Conservation (phyloP, 805 yeast species). For the Saturnispora saitoi region DNA sequence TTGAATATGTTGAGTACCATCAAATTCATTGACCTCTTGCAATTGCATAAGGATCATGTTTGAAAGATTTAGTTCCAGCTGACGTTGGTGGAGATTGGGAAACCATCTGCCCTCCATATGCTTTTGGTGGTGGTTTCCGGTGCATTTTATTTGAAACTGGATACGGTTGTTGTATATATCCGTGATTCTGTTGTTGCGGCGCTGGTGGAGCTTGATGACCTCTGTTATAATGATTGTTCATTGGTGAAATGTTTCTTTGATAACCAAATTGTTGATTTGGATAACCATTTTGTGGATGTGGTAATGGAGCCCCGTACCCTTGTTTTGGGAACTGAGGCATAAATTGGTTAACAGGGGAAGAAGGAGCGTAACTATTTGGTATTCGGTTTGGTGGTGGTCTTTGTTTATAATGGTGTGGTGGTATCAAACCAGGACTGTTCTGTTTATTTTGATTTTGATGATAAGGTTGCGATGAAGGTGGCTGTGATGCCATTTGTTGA, state of each 20-base stretch:
- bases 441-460: slow-evolving; percentile 9
- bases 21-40: slow-evolving; percentile 7
- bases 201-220: slow-evolving; percentile 13
- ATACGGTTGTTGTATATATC: slow-evolving; percentile 13
- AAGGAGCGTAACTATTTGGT: slow-evolving; percentile 10
- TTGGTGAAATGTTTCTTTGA: slow-evolving; percentile 11
- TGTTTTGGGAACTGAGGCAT: slow-evolving; percentile 8
- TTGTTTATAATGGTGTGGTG: slow-evolving; percentile 14
- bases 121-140: slow-evolving; percentile 12
- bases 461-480: slow-evolving; percentile 8
- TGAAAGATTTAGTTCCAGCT: slow-evolving; percentile 15
- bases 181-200: slow-evolving; percentile 7
- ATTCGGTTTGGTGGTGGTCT: slow-evolving; percentile 10
- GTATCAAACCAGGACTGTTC: slow-evolving; percentile 11
- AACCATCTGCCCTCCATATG: slow-evolving; percentile 11
- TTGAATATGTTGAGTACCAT: not conserved
- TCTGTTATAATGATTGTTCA: slow-evolving; percentile 14
- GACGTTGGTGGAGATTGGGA: slow-evolving; percentile 5
- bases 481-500: slow-evolving; percentile 2
- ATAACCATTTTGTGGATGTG: not conserved
- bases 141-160: slow-evolving; percentile 10
- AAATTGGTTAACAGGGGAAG: slow-evolving; percentile 9
- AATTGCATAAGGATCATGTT: slow-evolving; percentile 22
- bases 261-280: slow-evolving; percentile 13
- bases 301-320: not conserved